Percentiles rank a stretch among this genome's conserved stretches.
Conservation (phyloP, 2,329 filamentous ascomycete species). For the Aspergillus sp. region DNA sequence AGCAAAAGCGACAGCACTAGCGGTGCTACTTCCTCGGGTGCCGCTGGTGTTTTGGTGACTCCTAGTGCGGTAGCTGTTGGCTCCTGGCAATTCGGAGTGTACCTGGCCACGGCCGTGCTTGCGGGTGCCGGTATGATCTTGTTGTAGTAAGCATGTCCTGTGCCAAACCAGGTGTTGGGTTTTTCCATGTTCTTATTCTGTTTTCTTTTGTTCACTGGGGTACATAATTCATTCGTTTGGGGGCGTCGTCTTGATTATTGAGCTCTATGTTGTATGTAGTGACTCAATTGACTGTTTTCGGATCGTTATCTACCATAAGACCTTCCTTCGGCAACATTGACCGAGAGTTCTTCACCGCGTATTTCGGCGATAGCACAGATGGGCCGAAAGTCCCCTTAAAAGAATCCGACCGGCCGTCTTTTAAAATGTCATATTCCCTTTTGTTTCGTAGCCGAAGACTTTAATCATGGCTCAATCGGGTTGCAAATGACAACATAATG, state of each 20-base stretch:
- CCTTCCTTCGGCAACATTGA: not conserved
- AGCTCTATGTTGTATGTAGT: not conserved
- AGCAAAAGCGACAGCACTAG: conserved; percentile 8
- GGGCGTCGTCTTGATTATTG: not conserved
- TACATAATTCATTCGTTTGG: not conserved
- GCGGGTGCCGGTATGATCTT: conserved; percentile 42
- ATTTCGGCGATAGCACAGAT: not conserved
- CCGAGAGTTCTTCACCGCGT: not conserved
- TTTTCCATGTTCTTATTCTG: too few species aligned
- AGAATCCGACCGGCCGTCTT: not conserved
- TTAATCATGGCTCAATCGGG: too few species aligned
- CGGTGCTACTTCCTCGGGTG: conserved; percentile 22
- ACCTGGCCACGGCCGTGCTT: conserved; percentile 36
- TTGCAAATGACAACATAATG: not conserved
- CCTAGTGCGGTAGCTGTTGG: conserved; percentile 34
- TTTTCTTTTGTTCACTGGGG: too few species aligned
- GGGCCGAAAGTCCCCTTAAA: not conserved
- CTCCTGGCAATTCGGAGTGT: conserved; percentile 35
- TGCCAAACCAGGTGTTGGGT: too few species aligned
- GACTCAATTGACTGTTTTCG: not conserved
- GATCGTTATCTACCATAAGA: not conserved
- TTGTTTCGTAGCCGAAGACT: not conserved
- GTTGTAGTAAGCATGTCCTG: conserved; percentile 26
- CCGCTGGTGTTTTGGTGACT: conserved; percentile 21
- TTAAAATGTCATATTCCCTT: not conserved